Percentiles rank a stretch among this genome's conserved stretches.
phyloP scores from a whole-genome alignment of 1,284 basidiomycete species.

The Somion occarium region DNA sequence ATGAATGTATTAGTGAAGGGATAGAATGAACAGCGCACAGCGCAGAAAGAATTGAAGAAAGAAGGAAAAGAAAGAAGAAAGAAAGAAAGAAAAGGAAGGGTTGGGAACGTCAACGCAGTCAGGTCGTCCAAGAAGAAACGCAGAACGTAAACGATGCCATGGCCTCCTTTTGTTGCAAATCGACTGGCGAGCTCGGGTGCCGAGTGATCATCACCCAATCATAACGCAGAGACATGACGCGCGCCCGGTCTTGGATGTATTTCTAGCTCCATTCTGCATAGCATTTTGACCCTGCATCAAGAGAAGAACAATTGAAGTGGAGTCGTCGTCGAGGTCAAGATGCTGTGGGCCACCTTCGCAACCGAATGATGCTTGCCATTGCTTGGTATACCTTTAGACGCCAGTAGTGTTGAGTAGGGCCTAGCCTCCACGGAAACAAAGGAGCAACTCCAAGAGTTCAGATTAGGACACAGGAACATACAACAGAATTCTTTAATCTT shows the following conservation, averaged over 20 bases:
- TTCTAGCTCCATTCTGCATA: background rate
- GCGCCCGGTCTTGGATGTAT: background rate
- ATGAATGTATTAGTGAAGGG: constrained; percentile 1
- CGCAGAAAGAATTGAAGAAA: constrained; percentile 9
- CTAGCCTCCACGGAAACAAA: too few species aligned
- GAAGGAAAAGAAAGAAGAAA: constrained; percentile 2
- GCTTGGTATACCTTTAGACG: too few species aligned
- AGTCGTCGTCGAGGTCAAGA: background rate
- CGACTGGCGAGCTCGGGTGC: background rate
- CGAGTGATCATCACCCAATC: background rate
- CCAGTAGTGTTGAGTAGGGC: too few species aligned
- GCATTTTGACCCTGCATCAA: background rate
- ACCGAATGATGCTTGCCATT: too few species aligned
- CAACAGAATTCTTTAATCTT: too few species aligned
- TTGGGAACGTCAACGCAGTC: background rate
- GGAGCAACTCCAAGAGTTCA: too few species aligned
- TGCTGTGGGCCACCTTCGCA: background rate
- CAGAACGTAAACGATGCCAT: background rate
- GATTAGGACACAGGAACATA: too few species aligned
- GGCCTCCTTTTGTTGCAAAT: background rate
- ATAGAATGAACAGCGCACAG: constrained; percentile 11
- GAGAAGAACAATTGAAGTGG: background rate
- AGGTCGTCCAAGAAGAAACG: background rate
- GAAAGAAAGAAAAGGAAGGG: background rate
- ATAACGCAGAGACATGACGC: background rate